These are phyloP conservation scores for Backusella australiensis DNA, from an alignment of 192 early-diverging fungal species.

Conservation along the genomic window DNA sequence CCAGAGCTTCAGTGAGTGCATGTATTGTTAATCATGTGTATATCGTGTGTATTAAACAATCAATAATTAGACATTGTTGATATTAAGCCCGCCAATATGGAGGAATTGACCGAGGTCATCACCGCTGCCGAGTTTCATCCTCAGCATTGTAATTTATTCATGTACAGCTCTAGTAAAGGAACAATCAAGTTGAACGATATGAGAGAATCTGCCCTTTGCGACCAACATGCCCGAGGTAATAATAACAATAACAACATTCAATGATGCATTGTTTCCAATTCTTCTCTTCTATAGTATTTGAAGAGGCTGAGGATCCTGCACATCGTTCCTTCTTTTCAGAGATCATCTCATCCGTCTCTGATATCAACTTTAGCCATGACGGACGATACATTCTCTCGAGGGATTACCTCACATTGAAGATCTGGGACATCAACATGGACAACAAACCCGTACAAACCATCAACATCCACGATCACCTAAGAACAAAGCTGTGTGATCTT, in stretches of 20 bases:
- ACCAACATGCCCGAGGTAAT: slow-evolving; percentile 83
- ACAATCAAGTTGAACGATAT: slow-evolving; percentile 97
- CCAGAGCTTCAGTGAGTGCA: slow-evolving; percentile 72
- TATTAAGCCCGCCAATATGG: slow-evolving; percentile 99
- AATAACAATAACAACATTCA: too few species aligned
- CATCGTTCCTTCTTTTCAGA: slow-evolving; percentile 99
- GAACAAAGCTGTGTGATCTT: slow-evolving; percentile 93
- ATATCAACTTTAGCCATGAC: slow-evolving; percentile 93
- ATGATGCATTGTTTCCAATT: too few species aligned
- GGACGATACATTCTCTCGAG: slow-evolving; percentile 95
- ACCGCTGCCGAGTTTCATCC: slow-evolving; percentile 99
- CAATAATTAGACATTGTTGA: slow-evolving; percentile 84
- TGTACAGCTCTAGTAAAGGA: slow-evolving; percentile 97
- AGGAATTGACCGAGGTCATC: slow-evolving; percentile 98
- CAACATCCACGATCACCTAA: slow-evolving; percentile 92
- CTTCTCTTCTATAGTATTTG: slow-evolving; percentile 61
- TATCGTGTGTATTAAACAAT: background rate
- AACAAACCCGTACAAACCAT: slow-evolving; percentile 89
- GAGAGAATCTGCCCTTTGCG: slow-evolving; percentile 91
- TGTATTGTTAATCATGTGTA: too few species aligned
- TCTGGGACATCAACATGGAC: slow-evolving; percentile 99
- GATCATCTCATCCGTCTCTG: slow-evolving; percentile 97
- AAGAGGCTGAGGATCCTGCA: slow-evolving; percentile 89
- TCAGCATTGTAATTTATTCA: slow-evolving; percentile 91
- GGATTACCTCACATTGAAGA: slow-evolving; percentile 94